Conservation (phyloP, 2,329 filamentous ascomycete genomes). For the Xylariaceae sp. region DNA sequence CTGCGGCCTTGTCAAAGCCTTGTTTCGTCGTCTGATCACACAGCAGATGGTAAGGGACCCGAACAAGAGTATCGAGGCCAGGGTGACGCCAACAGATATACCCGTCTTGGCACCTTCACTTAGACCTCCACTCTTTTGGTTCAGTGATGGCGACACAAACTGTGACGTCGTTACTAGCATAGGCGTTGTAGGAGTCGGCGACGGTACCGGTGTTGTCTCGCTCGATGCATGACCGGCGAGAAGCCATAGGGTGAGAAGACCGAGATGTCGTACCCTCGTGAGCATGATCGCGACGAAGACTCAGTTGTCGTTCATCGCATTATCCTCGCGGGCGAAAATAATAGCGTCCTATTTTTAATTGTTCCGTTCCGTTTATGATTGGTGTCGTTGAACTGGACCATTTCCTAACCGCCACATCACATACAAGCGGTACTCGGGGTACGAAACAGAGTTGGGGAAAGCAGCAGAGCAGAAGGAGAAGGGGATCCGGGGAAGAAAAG, state of each 20-base stretch:
- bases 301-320: constrained; percentile 22
- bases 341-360: neutral
- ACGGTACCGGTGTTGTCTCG: neutral
- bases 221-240: constrained; percentile 9
- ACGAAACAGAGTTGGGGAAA: constrained; percentile 2
- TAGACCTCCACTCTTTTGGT: neutral
- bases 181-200: neutral
- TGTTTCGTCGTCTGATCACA: constrained; percentile 14
- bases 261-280: constrained; percentile 3
- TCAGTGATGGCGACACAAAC: constrained; percentile 12
- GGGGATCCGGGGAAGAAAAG: constrained; percentile 7
- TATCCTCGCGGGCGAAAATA: neutral
- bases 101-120: constrained; percentile 16
- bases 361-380: constrained; percentile 5
- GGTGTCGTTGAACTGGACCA: constrained; percentile 1
- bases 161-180: constrained; percentile 7
- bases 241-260: constrained; percentile 21
- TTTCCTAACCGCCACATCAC: constrained; percentile 7
- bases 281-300: constrained; percentile 22
- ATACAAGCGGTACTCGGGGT: constrained; percentile 3
- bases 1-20: constrained; percentile 10
- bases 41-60: constrained; percentile 19
- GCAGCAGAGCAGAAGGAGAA: constrained; percentile 5
- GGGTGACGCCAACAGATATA: constrained; percentile 24
- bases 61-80: constrained; percentile 17